Evolutionary conservation across 441 rosid species (phyloP).

Genomic region (Gossypium schwendimanii): DNA sequence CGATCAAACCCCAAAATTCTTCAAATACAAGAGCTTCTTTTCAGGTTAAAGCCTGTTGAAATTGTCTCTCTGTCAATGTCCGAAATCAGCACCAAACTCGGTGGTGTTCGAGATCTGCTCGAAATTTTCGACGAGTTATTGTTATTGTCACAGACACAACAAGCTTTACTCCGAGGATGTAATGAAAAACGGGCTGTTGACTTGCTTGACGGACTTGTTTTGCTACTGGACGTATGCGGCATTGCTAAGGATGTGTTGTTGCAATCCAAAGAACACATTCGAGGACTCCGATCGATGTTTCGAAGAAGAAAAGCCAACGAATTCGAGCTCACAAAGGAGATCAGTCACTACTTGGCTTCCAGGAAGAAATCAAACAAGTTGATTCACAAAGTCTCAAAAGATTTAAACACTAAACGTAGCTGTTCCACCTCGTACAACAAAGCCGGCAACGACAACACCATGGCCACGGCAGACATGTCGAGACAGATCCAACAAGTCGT

Average conservation of each 20-base stretch:
- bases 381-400: constrained; percentile 13
- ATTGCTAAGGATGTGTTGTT: constrained; percentile 26
- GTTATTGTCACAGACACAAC: constrained; percentile 20
- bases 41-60: constrained; percentile 21
- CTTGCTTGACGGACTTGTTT: constrained; percentile 30
- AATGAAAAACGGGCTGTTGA: constrained; percentile 17
- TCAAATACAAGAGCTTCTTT: constrained; percentile 24
- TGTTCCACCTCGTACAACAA: not conserved
- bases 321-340: constrained; percentile 10
- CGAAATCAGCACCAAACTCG: constrained; percentile 17
- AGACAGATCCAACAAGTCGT: constrained; percentile 2
- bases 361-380: constrained; percentile 20
- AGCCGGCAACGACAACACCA: not conserved
- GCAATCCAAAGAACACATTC: constrained; percentile 23
- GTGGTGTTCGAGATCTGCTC: constrained; percentile 26
- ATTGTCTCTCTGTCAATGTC: constrained; percentile 17
- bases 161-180: constrained; percentile 21
- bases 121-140: constrained; percentile 27
- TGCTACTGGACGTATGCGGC: constrained; percentile 29
- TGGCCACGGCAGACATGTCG: not conserved
- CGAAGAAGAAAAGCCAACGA: constrained; percentile 24
- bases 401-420: constrained; percentile 10
- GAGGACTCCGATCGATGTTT: constrained; percentile 30
- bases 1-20: constrained; percentile 28
- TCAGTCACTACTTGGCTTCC: constrained; percentile 8